phyloP scores from a whole-genome alignment of 495 filamentous ascomycete species.

The Hypoxylon lienhwacheense region DNA sequence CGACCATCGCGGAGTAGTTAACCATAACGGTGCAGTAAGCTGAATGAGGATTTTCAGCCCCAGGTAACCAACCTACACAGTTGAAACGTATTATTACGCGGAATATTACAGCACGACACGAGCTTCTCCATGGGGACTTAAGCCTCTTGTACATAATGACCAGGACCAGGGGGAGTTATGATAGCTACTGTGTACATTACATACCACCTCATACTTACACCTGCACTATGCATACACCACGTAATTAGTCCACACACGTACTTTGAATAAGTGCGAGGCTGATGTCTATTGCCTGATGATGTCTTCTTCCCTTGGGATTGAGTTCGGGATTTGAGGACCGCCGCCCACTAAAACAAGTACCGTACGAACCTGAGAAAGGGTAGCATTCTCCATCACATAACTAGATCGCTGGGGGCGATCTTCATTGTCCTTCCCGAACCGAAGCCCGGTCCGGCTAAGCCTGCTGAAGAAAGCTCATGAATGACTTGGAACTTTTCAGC shows the following conservation, averaged over 20 bases:
- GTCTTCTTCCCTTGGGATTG: conserved; percentile 11
- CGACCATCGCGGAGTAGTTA: conserved; percentile 17
- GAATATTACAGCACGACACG: too few relatives aligned
- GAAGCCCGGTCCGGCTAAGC: conserved; percentile 28
- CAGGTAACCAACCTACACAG: too few relatives aligned
- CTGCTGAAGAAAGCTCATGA: conserved; percentile 13
- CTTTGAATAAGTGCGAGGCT: conserved; percentile 28
- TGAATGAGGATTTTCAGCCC: conserved; percentile 1
- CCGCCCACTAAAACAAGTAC: conserved; percentile 3
- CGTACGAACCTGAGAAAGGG: conserved; percentile 12
- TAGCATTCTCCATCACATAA: conserved; percentile 22
- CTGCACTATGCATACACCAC: too few relatives aligned
- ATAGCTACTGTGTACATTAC: too few relatives aligned
- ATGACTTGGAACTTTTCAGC: too few relatives aligned
- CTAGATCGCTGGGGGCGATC: conserved; percentile 35
- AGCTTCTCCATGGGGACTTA: neutral
- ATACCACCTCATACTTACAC: too few relatives aligned
- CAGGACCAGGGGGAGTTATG: too few relatives aligned
- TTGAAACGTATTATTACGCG: too few relatives aligned
- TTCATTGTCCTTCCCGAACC: conserved; percentile 29
- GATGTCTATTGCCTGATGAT: conserved; percentile 12
- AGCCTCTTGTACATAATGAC: too few relatives aligned
- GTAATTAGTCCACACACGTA: too few relatives aligned
- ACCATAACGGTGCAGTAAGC: conserved; percentile 19
- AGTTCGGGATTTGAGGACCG: conserved; percentile 19